Evolutionary conservation across 2,329 filamentous ascomycete genomes (phyloP), one percentile per base, ranked within the genome.

Genomic region (Thelonectria blattea): DNA sequence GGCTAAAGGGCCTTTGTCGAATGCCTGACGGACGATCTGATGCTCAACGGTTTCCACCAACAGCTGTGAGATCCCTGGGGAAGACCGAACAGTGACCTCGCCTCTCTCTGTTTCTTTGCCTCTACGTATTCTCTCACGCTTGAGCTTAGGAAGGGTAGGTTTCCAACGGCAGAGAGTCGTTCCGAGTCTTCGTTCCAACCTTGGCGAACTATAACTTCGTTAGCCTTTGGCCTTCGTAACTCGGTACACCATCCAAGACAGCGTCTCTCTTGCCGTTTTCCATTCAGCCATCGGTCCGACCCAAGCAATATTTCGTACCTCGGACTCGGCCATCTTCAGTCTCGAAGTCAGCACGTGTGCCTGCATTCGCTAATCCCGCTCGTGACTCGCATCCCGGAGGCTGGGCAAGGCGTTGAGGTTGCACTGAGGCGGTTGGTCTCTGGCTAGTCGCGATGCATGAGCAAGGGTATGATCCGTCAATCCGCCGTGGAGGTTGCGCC

Each of bases 281-380:
- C 34, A 18, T 32, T 15, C 11, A 43, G 12, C 18, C 52, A 52
- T 57, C 34, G 53, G 48, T 52, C 53, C 48, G 48, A 43, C 47
- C 27, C 37, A 60, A 52, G 46, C 58, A 56, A 30, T 18, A 34
- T 39, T 41, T 32, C 22, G 34, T 27, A 24, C 43, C 20, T 34
- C 43, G 37, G 37, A 50, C 41, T 18, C 24, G 43, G 18, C 47
- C 41, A 51, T 59, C 46, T 52, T 42, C 34, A 11, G 39, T 55
- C 45, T 55, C 7, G 45, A 51, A 45, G 46, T 51, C 51, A 41
- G 46, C 56, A 59, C 50, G 22, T 54, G 50, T 46, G 20, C 41
- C 51, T 43, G 17, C 27, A 9, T 9, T 30, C 27, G 27, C 27
- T 10, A 30, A 30, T 30, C 8, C 27, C 9, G 27, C 27, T 30